Evolutionary conservation across 768 basidiomycete genomes (phyloP), one percentile per base, ranked within the genome.

Genomic region (Phanerochaete carnosa): DNA sequence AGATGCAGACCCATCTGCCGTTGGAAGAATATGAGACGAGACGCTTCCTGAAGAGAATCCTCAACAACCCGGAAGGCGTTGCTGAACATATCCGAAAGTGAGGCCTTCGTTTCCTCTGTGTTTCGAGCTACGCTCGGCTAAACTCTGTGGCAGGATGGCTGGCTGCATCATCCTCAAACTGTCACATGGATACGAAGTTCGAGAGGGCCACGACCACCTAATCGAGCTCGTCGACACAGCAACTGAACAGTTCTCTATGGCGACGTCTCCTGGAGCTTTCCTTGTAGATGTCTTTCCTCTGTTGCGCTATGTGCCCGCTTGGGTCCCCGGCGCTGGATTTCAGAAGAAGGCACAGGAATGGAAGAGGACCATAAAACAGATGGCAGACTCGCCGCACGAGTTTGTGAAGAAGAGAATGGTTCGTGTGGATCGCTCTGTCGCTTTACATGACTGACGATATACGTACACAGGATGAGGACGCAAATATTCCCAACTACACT

Each of bases 401-500:
- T 61, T 66, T 15, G 68, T 72, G 9, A 69, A 70, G 65, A 49
- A 70, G 33, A 66, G 70, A 49, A 69, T 78, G 68, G 78, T 79
- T 32, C 2, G 68, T 45, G 0, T 28, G n/a, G 13, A 51, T 29
- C 7, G 22, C 19, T 30, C 25, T 55, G 16, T 29, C 35, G 19
- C 11, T 55, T 55, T 45, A 32, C 43, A 45, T 46, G 7, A 32
- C 55, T 29, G 54, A 37, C 13, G 22, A 13, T 4, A 35, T 22
- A 29, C 13, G 53, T 23, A 29, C 50, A 89, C 88, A 81, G 79
- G 39, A 78, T 35, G 77, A 81, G 58, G 87, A 87, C 22, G 79
- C 76, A n/a, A 81, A 80, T 23, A 69, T 76, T 23, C 68, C 76
- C 19, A 89, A 86, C 7, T 67, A 81, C 83, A 1, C 85, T 84